phyloP scores from a whole-genome alignment of 257 asterid species.

The Gardenia jasminoides region DNA sequence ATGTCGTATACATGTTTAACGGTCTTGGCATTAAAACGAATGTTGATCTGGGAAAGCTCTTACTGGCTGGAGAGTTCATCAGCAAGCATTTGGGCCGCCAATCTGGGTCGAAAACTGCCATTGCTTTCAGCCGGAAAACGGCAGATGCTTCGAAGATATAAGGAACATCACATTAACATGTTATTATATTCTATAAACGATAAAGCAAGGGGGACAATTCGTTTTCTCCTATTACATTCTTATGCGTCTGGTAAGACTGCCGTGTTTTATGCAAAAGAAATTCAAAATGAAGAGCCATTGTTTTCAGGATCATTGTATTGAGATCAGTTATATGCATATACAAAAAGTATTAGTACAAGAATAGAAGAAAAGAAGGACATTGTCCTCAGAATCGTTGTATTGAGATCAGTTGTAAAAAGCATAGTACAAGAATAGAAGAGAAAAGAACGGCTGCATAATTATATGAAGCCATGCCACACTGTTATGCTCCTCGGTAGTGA shows the following conservation, averaged over 20 bases:
- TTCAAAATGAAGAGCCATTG: background rate
- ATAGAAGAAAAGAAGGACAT: background rate
- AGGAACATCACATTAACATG: background rate
- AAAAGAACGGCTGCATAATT: background rate
- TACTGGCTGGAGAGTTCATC: slow-evolving; percentile 77
- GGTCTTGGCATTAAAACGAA: slow-evolving; percentile 73
- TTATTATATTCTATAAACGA: background rate
- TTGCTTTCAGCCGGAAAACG: slow-evolving; percentile 51
- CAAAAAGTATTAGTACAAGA: background rate
- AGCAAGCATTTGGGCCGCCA: slow-evolving; percentile 56
- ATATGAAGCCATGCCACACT: background rate
- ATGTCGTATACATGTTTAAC: slow-evolving; percentile 83
- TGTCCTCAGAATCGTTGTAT: background rate
- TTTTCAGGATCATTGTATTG: background rate
- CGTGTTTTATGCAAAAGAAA: background rate
- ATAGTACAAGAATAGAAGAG: background rate
- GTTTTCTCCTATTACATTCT: background rate
- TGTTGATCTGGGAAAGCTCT: slow-evolving; percentile 62
- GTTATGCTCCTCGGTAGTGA: background rate
- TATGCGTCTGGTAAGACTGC: background rate
- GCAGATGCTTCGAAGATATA: slow-evolving; percentile 47
- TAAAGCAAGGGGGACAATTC: background rate
- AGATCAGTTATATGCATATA: background rate
- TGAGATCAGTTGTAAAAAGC: background rate
- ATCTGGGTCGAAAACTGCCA: slow-evolving; percentile 80